Evolutionary conservation across 306 rosid genomes (phyloP).

Genomic region (Cicer judaicum): DNA sequence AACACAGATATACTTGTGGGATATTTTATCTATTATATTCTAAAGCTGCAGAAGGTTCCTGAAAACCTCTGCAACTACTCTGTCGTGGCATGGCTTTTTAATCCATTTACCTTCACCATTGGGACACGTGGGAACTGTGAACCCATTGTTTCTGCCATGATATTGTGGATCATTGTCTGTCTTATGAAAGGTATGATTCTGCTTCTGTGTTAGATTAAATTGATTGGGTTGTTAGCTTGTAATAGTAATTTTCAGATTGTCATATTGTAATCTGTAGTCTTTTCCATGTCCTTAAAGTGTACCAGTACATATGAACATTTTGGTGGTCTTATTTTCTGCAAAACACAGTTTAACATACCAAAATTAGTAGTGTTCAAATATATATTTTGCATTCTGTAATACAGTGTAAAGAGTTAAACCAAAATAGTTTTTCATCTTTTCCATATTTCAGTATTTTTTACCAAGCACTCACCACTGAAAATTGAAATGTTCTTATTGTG

Average conservation of each 20-base stretch:
- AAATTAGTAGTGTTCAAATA: not conserved
- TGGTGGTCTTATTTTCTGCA: conserved; percentile 24
- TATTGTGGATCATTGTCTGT: conserved; percentile 82
- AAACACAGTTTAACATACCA: not conserved
- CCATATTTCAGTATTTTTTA: conserved; percentile 8
- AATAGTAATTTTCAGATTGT: conserved; percentile 4
- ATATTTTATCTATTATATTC: conserved; percentile 67
- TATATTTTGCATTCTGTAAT: conserved; percentile 30
- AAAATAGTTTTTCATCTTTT: not conserved
- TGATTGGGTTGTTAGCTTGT: conserved; percentile 3
- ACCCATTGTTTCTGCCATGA: conserved; percentile 87
- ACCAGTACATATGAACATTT: not conserved
- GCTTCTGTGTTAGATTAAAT: conserved; percentile 29
- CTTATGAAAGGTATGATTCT: conserved; percentile 84
- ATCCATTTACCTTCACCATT: conserved; percentile 92
- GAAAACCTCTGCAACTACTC: conserved; percentile 61
- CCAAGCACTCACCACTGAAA: not conserved
- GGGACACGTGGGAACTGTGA: conserved; percentile 96
- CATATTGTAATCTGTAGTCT: conserved; percentile 13
- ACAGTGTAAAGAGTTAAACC: conserved; percentile 7
- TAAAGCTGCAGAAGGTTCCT: conserved; percentile 85
- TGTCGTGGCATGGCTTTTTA: conserved; percentile 82
- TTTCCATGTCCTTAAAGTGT: conserved; percentile 4
- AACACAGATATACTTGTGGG: conserved; percentile 90
- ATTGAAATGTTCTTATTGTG: conserved; percentile 4